These are phyloP conservation scores for Combretum micranthum DNA, from an alignment of 345 rosid species.

Conservation along the genomic window DNA sequence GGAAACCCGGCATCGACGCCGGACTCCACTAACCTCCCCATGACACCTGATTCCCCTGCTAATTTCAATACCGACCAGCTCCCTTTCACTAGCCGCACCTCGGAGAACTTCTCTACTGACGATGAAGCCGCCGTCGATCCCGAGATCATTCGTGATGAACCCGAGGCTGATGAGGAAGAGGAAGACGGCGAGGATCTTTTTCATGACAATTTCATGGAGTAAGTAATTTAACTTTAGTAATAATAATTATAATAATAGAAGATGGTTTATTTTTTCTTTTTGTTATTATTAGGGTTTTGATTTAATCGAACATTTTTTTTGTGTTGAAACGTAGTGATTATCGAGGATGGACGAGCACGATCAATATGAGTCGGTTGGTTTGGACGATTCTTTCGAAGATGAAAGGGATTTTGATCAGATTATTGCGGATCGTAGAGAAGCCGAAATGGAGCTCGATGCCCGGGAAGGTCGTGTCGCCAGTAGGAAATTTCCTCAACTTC, in stretches of 20 bases:
- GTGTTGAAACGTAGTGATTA: slow-evolving; percentile 45
- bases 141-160: slow-evolving; percentile 55
- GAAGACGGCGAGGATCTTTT: slow-evolving; percentile 90
- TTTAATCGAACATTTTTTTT: no score
- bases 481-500: slow-evolving; percentile 87
- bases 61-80: slow-evolving; percentile 76
- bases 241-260: no score
- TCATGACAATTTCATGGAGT: slow-evolving; percentile 64
- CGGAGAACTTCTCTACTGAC: slow-evolving; percentile 49
- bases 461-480: slow-evolving; percentile 43
- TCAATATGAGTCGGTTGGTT: slow-evolving; percentile 62
- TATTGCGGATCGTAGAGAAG: slow-evolving; percentile 69
- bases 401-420: slow-evolving; percentile 74
- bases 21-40: no score
- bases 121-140: slow-evolving; percentile 95
- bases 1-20: no score
- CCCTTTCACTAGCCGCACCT: slow-evolving; percentile 56
- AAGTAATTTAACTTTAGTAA: slow-evolving; percentile 9
- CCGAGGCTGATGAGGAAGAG: slow-evolving; percentile 45
- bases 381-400: slow-evolving; percentile 78
- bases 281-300: no score
- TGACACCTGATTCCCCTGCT: slow-evolving; percentile 15
- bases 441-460: slow-evolving; percentile 61
- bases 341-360: slow-evolving; percentile 52
- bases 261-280: no score